phyloP scores from a whole-genome alignment of 202 grass and related monocot genomes.

The Elaeis oleifera region DNA sequence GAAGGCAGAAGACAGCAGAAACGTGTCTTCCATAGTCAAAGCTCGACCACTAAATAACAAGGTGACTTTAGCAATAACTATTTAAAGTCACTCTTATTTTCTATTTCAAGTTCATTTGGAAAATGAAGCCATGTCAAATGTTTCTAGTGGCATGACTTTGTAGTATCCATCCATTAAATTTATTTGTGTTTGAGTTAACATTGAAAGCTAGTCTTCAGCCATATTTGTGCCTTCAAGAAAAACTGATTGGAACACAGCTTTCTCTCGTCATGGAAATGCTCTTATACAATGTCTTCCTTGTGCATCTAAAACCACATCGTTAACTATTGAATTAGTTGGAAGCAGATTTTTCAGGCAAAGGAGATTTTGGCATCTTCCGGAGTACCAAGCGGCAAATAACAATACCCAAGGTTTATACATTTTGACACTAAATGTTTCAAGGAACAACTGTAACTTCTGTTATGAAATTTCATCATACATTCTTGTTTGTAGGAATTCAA shows the following conservation, averaged over 20 bases:
- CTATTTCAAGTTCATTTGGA: conserved; percentile 4
- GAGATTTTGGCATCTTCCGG: conserved; percentile 32
- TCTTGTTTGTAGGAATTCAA: conserved; percentile 62
- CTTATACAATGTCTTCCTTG: no score
- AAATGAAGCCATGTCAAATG: not conserved
- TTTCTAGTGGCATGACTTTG: no score
- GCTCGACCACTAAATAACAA: conserved; percentile 59
- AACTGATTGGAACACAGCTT: no score
- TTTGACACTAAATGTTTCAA: no score
- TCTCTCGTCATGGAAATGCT: no score
- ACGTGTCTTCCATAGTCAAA: conserved; percentile 48
- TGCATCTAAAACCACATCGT: not conserved
- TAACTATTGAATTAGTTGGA: not conserved
- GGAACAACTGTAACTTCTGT: not conserved
- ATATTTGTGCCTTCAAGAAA: no score
- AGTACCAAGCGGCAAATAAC: conserved; percentile 52
- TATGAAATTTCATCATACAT: conserved; percentile 10
- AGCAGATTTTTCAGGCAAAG: conserved; percentile 53
- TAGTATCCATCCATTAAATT: no score
- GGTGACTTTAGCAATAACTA: conserved; percentile 28
- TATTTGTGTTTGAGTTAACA: not conserved
- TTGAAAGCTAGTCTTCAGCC: no score
- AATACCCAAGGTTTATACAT: conserved; percentile 48
- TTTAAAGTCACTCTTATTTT: conserved; percentile 9
- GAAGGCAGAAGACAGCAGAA: conserved; percentile 33